Base-by-base conservation (phyloP, 768 basidiomycete genomes). In the Rhodotorula diobovata region DNA sequence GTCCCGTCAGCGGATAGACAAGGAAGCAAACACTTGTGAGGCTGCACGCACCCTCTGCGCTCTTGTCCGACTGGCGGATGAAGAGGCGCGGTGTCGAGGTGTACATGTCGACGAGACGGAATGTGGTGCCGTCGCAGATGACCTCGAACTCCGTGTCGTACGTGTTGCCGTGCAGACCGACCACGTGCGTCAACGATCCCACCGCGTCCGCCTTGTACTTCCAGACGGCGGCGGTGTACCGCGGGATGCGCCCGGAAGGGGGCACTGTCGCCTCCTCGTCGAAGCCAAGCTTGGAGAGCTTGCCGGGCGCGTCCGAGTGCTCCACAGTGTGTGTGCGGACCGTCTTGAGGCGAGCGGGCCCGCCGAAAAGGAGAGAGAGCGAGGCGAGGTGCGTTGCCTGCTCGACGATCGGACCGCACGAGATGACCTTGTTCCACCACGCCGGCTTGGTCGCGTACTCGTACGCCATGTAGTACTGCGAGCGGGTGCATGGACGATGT, bases 191-290 rank as follows among this genome's bases (percentile, higher is more conserved):
- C 81, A 98, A 88, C 71, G 86, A 89, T 30, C 95, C 95, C 37
- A 96, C 91, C 46, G 93, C 95, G 20, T 95, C 95, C 68, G 85
- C 90, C 67, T 90, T 88, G 79, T 98, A 98, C 83, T 96, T 97
- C 93, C 95, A 97, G 50, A 88, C 89, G 48, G 94, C 92, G 34
- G 90, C 85, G 32, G 95, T 98, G 70, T 91, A 89, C 78, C 95
- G 90, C 46, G 94, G 92, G 75, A 97, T 92, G 73, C 95, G 87
- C 80, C 93, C 89, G 73, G 91, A 89, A 8, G 89, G 87, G 12
- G 87, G 81, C 46, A 78, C 75, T 79, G 87, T 85, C 11, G 30
- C 25, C 79, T 80, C 85, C 81, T 98, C 95, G 80, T 98, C 91
- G 67, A 97, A 83, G 32, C 83, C 79, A 77, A 94, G 85, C 80